phyloP scores from a whole-genome alignment of 169 alveolate genomes.

The Cryptosporidium tyzzeri region DNA sequence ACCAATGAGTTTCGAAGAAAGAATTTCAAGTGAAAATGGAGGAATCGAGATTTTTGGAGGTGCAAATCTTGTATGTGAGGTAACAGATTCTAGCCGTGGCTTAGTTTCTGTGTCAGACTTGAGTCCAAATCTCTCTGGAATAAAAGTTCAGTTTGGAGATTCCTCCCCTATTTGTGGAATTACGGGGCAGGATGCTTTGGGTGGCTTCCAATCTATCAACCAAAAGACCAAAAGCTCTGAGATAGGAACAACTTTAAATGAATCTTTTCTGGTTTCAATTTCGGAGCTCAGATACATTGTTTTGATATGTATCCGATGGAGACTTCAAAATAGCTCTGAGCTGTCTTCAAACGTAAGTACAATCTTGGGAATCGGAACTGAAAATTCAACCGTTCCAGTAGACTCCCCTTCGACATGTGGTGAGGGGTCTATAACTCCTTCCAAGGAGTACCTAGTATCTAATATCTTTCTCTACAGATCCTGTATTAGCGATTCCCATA shows the following conservation, averaged over 20 bases:
- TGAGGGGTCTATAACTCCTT: conserved; percentile 19
- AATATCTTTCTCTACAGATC: conserved; percentile 47
- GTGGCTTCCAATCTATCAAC: not conserved
- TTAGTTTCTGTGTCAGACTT: conserved; percentile 17
- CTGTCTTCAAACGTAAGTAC: not conserved
- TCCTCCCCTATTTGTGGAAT: not conserved
- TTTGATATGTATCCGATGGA: conserved; percentile 61
- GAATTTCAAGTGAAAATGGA: conserved; percentile 12
- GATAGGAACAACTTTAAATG: not conserved
- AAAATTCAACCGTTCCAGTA: not conserved
- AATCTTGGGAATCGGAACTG: not conserved
- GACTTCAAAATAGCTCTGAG: conserved; percentile 30
- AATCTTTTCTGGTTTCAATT: conserved; percentile 21
- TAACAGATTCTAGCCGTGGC: not conserved
- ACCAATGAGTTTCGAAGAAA: conserved; percentile 43
- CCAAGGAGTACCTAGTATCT: conserved; percentile 24
- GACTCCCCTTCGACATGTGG: not conserved
- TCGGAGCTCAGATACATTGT: conserved; percentile 55
- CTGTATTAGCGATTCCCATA: conserved; percentile 46
- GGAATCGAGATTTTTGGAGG: not conserved
- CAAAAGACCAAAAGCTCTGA: not conserved
- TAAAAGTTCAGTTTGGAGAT: not conserved
- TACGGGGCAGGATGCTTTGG: not conserved
- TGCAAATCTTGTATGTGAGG: not conserved
- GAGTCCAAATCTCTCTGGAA: conserved; percentile 18